Base-by-base conservation (phyloP, 2,329 filamentous ascomycete species). In the Neocatenulostroma microsporum region DNA sequence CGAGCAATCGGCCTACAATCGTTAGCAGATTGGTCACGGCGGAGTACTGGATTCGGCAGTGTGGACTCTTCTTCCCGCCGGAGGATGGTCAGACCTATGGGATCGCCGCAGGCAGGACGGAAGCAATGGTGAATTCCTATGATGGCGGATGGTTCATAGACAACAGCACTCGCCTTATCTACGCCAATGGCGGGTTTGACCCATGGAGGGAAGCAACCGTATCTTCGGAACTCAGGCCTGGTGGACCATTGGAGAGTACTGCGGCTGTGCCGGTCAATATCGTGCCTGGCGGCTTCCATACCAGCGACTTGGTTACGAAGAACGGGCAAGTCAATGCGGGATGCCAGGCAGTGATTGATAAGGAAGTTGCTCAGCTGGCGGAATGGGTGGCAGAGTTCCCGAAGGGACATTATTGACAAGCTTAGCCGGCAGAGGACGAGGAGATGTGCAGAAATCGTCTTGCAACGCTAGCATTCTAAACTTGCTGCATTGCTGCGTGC, bases 191-290 rank as follows among this genome's bases (percentile, higher is more conserved):
- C 28, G 63, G 75, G 54, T 72, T 8, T 15, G 76, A 80, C 51
- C 76, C 76, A 5, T 80, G 76, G 76, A 63, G 68, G 21, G 66
- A 72, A 3, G 65, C 69, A 0, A 67, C 67, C 3, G 67, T 79
- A 1, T 69, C 67, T 1, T 34, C 39, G 10, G 61, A 66, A 18
- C 67, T 68, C 50, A 63, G 74, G 14, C 72, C 74, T 0, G 70
- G 66, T 5, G 76, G 76, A 0, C 72, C 74, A 1, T 53, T 78
- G 12, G 11, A 55, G 37, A 66, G 67, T 9, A 73, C 67, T 0
- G 18, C 53, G 1, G 50, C 68, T 18, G 63, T 65, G 1, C 74
- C 76, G 1, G 61, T 77, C 9, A 62, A 68, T 36, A 47, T 79
- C 14, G 69, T 80, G 30, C 66, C 69, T 1, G 67, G 65, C 3